Evolutionary conservation across 192 early-diverging fungal species (phyloP).

Genomic region (Coemansia sp.): DNA sequence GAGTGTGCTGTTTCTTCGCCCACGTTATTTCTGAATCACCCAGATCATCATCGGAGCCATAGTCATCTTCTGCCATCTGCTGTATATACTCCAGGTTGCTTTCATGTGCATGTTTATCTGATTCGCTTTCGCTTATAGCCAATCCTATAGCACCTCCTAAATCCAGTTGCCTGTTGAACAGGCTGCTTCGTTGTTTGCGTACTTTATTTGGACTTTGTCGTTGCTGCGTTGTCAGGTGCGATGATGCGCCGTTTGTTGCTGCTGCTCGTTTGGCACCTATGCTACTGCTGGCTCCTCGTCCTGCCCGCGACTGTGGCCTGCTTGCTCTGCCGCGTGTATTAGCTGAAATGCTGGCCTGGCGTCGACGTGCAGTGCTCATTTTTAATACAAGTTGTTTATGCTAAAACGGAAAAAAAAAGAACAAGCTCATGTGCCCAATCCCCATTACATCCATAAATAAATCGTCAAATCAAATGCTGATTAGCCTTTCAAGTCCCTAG

Average conservation of each 20-base stretch:
- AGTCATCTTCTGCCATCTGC: conserved; percentile 21
- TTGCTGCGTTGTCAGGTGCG: not conserved
- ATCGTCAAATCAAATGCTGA: too few species aligned
- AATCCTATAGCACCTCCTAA: conserved; percentile 29
- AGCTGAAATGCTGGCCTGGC: not conserved
- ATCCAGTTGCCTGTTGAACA: conserved; percentile 19
- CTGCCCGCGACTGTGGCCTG: conserved; percentile 11
- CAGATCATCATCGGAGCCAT: conserved; percentile 39
- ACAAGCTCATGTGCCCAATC: not conserved
- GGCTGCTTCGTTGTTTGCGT: conserved; percentile 3
- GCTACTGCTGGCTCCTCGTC: conserved; percentile 1
- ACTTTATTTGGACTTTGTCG: not conserved
- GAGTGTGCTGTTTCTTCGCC: conserved; percentile 16
- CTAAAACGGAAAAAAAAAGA: not conserved
- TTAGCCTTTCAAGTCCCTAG: too few species aligned
- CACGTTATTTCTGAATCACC: conserved; percentile 25
- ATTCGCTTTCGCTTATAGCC: conserved; percentile 6
- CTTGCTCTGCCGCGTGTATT: not conserved
- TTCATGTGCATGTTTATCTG: not conserved
- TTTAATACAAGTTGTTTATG: not conserved
- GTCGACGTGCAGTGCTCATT: conserved; percentile 1
- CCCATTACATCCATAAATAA: too few species aligned
- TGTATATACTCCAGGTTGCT: conserved; percentile 19
- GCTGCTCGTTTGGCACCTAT: not conserved
- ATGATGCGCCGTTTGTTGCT: not conserved